Evolutionary conservation across 164 flowering plant species (phyloP).

Genomic region (Houttuynia cordata): DNA sequence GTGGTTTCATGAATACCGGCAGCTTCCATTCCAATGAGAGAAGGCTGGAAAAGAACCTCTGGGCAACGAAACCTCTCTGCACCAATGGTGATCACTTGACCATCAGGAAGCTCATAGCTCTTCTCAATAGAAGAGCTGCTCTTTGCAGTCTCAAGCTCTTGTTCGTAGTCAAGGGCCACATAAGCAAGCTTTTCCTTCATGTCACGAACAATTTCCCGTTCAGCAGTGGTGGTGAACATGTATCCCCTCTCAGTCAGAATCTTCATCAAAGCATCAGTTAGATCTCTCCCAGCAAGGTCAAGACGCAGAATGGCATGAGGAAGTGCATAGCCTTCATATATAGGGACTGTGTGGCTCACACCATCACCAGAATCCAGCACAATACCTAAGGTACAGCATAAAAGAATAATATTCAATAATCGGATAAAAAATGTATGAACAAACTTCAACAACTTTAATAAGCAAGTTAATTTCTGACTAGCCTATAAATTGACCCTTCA

Average conservation of each 20-base stretch:
- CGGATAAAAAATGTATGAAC: not conserved
- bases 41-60: conserved; percentile 23
- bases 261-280: conserved; percentile 14
- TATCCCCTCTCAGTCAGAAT: conserved; percentile 12
- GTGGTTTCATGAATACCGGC: conserved; percentile 22
- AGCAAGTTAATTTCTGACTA: too few relatives aligned
- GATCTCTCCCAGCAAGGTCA: conserved; percentile 14
- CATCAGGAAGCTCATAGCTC: conserved; percentile 16
- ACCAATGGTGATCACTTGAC: conserved; percentile 15
- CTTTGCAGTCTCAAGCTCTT: conserved; percentile 16
- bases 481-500: too few relatives aligned
- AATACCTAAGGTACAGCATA: conserved; percentile 8
- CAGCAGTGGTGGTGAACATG: conserved; percentile 14
- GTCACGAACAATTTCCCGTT: conserved; percentile 15
- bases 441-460: not conserved
- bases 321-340: conserved; percentile 16
- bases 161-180: conserved; percentile 16
- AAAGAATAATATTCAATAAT: not conserved
- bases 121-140: conserved; percentile 12
- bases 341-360: conserved; percentile 17
- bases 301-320: conserved; percentile 16
- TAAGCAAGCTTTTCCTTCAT: conserved; percentile 16
- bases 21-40: conserved; percentile 21
- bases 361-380: conserved; percentile 19
- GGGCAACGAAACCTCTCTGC: conserved; percentile 17